Conservation (phyloP, 1,139 yeast species). For the Tardiomyces depauwii region DNA sequence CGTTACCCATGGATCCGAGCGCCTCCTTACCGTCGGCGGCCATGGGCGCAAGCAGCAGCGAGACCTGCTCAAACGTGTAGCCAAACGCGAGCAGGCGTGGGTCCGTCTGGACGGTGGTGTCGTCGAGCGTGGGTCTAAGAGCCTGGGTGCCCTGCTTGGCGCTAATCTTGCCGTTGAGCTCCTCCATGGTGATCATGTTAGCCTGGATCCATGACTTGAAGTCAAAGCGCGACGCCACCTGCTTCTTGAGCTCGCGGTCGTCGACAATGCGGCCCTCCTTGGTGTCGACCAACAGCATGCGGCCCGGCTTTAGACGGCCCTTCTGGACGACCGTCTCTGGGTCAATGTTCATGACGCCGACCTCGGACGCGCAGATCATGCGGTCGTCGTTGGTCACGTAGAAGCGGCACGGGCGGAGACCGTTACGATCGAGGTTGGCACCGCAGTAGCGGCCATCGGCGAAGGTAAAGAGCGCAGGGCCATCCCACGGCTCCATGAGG, state of each 20-base stretch:
- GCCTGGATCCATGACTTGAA: conserved; percentile 90
- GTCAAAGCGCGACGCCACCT: conserved; percentile 78
- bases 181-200: conserved; percentile 74
- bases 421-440: conserved; percentile 95
- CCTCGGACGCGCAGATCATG: conserved; percentile 97
- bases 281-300: conserved; percentile 92
- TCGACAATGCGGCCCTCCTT: conserved; percentile 88
- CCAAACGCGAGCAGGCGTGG: conserved; percentile 82
- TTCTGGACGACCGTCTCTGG: conserved; percentile 75
- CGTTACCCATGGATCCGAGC: conserved; percentile 97
- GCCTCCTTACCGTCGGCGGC: conserved; percentile 88
- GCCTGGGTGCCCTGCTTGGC: conserved; percentile 35
- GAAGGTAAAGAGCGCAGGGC: conserved; percentile 93
- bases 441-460: conserved; percentile 98
- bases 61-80: conserved; percentile 84
- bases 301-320: conserved; percentile 94
- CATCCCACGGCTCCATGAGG: conserved; percentile 99
- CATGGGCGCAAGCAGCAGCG: conserved; percentile 84
- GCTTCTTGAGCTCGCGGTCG: conserved; percentile 73
- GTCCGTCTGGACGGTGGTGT: conserved; percentile 47
- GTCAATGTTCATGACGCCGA: conserved; percentile 87
- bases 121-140: conserved; percentile 23
- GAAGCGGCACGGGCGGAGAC: conserved; percentile 96
- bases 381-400: conserved; percentile 91
- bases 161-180: conserved; percentile 49